phyloP scores from a whole-genome alignment of 2,329 filamentous ascomycete genomes.

The Epichloe baconii region DNA sequence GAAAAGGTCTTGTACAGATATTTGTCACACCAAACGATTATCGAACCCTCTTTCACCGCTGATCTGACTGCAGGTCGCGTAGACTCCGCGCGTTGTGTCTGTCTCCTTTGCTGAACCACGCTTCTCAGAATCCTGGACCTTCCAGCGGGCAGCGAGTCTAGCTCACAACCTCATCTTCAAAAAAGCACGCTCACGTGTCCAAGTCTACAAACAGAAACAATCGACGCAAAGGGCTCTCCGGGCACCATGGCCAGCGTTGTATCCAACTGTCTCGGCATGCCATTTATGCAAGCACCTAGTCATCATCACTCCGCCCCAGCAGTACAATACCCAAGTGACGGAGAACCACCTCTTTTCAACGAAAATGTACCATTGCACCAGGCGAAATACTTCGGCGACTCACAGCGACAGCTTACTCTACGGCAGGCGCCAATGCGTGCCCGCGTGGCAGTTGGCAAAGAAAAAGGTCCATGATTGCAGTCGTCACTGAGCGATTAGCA shows the following conservation, averaged over 20 bases:
- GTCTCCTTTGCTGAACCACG: no score
- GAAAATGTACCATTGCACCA: conserved; percentile 7
- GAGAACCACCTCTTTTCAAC: conserved; percentile 7
- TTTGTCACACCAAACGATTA: no score
- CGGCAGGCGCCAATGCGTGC: conserved; percentile 30
- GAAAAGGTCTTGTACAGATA: no score
- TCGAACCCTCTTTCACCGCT: no score
- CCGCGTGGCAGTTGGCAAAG: conserved; percentile 57
- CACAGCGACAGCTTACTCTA: conserved; percentile 10
- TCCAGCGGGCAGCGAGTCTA: not conserved
- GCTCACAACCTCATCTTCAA: not conserved
- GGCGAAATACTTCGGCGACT: conserved; percentile 9
- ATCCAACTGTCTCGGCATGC: conserved; percentile 6
- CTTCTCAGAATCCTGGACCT: no score
- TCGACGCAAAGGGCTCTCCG: not conserved
- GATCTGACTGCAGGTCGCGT: not conserved
- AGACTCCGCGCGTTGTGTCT: not conserved
- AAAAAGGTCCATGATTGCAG: conserved; percentile 44
- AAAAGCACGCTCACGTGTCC: not conserved
- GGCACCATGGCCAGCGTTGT: conserved; percentile 6
- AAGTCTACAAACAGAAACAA: no score
- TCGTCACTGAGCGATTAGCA: no score
- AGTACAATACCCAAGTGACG: conserved; percentile 7
- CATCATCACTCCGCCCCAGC: conserved; percentile 3
- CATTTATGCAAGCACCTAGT: conserved; percentile 6